Percentiles rank a stretch among this genome's conserved stretches.
Conservation (phyloP, 768 basidiomycete species). For the Boletus patriciae region DNA sequence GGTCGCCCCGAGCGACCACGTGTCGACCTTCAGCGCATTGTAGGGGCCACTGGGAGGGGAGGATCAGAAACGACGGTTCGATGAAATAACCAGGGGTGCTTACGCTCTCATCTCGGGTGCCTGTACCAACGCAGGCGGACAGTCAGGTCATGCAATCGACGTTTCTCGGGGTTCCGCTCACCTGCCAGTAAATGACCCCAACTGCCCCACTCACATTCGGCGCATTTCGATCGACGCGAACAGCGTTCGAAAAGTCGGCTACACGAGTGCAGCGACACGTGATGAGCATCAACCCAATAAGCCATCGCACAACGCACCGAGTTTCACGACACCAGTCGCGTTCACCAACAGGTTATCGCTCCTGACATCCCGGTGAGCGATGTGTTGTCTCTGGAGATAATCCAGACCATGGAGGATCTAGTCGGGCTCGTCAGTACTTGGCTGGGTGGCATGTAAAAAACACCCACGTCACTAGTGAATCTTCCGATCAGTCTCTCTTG, state of each 20-base stretch:
- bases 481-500: slow-evolving; percentile 70
- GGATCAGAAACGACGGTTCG: slow-evolving; percentile 6
- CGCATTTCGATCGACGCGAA: slow-evolving; percentile 52
- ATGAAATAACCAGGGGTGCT: slow-evolving; percentile 23
- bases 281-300: slow-evolving; percentile 1
- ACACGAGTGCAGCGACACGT: not conserved
- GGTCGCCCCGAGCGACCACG: slow-evolving; percentile 82
- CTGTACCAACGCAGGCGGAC: slow-evolving; percentile 20
- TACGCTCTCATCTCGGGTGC: slow-evolving; percentile 78
- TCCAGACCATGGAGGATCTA: slow-evolving; percentile 67
- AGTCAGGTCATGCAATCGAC: not conserved
- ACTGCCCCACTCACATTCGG: slow-evolving; percentile 57
- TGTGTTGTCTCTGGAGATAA: slow-evolving; percentile 60
- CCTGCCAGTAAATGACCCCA: slow-evolving; percentile 83
- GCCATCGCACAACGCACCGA: slow-evolving; percentile 48
- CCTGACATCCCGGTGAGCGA: slow-evolving; percentile 82
- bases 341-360: slow-evolving; percentile 82
- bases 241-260: slow-evolving; percentile 84
- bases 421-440: not conserved
- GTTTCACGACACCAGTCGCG: slow-evolving; percentile 65
- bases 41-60: slow-evolving; percentile 55
- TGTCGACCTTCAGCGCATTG: slow-evolving; percentile 70
- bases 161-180: slow-evolving; percentile 25
- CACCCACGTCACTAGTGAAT: slow-evolving; percentile 74
- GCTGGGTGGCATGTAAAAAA: not conserved